phyloP scores from a whole-genome alignment of 441 rosid species.

The Geranium incanum region DNA sequence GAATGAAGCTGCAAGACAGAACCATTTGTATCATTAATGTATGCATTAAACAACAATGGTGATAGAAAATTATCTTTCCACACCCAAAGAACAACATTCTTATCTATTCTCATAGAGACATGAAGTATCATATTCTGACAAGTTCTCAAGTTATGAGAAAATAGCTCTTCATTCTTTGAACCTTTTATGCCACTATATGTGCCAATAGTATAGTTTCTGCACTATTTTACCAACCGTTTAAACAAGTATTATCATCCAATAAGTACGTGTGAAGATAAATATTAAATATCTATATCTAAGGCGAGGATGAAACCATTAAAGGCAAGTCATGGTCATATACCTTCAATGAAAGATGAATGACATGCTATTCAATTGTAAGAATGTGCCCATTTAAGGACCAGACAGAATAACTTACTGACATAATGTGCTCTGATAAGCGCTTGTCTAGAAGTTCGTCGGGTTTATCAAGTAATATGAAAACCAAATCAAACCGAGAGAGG shows the following conservation, averaged over 20 bases:
- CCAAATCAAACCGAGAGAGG: conserved; percentile 93
- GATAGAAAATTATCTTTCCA: background rate
- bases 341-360: background rate
- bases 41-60: background rate
- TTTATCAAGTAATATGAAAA: conserved; percentile 92
- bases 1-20: conserved; percentile 71
- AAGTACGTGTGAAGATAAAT: background rate
- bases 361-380: conserved; percentile 10
- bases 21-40: conserved; percentile 11
- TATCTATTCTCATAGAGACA: background rate
- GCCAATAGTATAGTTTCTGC: conserved; percentile 4
- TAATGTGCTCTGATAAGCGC: conserved; percentile 88
- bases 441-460: conserved; percentile 92
- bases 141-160: background rate
- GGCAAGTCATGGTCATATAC: background rate
- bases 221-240: background rate
- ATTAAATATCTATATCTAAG: background rate
- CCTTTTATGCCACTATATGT: background rate
- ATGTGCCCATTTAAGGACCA: conserved; percentile 20
- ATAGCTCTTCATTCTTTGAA: background rate
- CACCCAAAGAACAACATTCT: background rate
- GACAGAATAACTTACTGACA: conserved; percentile 67
- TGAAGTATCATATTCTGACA: background rate
- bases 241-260: background rate
- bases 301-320: background rate